Conservation (phyloP, 75 land plant species). For the Ceratopteris richardii region DNA sequence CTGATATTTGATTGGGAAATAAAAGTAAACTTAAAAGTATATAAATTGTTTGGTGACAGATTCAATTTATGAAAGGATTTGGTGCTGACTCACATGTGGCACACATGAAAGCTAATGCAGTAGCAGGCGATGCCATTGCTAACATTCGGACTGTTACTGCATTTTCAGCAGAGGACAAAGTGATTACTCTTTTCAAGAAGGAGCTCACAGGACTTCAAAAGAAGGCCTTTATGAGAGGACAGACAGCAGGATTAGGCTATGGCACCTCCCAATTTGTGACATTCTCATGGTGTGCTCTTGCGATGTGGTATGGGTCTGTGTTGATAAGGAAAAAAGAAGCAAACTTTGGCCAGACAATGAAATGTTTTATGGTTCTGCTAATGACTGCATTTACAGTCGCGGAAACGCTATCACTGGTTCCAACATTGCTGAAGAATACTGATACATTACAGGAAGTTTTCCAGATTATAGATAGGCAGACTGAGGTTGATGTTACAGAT, state of each 20-base stretch:
- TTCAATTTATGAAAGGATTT: slow-evolving; percentile 50
- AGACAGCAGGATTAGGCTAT: slow-evolving; percentile 30
- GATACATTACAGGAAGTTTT: slow-evolving; percentile 23
- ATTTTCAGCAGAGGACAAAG: slow-evolving; percentile 34
- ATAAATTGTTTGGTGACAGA: not conserved
- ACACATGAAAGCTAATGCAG: slow-evolving; percentile 43
- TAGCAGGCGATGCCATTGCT: slow-evolving; percentile 49
- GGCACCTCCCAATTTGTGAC: slow-evolving; percentile 50
- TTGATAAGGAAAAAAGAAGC: slow-evolving; percentile 26
- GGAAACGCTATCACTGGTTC: slow-evolving; percentile 29
- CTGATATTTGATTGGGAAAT: not conserved
- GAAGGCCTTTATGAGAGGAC: slow-evolving; percentile 23
- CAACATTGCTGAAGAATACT: slow-evolving; percentile 13
- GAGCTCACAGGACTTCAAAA: slow-evolving; percentile 31
- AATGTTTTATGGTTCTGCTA: slow-evolving; percentile 50
- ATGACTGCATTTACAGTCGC: slow-evolving; percentile 45
- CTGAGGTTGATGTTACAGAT: slow-evolving; percentile 48
- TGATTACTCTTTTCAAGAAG: slow-evolving; percentile 29
- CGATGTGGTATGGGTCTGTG: slow-evolving; percentile 39
- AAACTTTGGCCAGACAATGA: slow-evolving; percentile 34
- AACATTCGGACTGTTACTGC: slow-evolving; percentile 44
- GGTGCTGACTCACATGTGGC: slow-evolving; percentile 65
- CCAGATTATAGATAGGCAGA: slow-evolving; percentile 36
- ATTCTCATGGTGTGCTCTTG: slow-evolving; percentile 39
- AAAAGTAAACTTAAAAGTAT: too few species aligned